Percentiles rank a stretch among this genome's conserved stretches.
phyloP scores from a whole-genome alignment of 257 asterid species.

The Penstemon eatonii region DNA sequence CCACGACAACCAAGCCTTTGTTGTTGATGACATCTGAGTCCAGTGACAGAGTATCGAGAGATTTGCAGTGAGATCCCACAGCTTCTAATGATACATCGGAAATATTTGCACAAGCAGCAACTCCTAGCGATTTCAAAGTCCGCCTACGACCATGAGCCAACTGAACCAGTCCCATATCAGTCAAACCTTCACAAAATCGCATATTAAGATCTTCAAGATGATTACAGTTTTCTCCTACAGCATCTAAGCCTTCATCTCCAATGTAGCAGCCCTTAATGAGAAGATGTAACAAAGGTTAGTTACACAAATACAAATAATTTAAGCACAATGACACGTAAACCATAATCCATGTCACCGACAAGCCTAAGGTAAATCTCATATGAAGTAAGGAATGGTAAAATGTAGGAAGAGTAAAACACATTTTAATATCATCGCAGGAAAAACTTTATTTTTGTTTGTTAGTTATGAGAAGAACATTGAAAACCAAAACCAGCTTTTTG shows the following conservation, averaged over 20 bases:
- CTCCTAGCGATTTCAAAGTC: constrained; percentile 71
- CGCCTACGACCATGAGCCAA: constrained; percentile 66
- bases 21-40: constrained; percentile 71
- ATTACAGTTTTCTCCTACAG: constrained; percentile 70
- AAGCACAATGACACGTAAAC: background rate
- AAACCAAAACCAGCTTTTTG: background rate
- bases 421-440: too few relatives aligned
- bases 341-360: constrained; percentile 5
- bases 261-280: constrained; percentile 76
- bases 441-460: background rate
- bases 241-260: constrained; percentile 84
- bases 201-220: constrained; percentile 80
- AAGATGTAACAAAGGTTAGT: constrained; percentile 10
- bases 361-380: background rate
- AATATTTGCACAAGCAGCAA: constrained; percentile 80
- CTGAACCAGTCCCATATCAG: constrained; percentile 65
- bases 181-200: constrained; percentile 83
- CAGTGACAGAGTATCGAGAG: constrained; percentile 70
- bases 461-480: constrained; percentile 1
- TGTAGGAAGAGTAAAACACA: background rate
- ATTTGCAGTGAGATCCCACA: constrained; percentile 72
- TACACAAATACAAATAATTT: background rate
- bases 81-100: constrained; percentile 74
- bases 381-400: background rate
- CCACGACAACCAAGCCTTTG: constrained; percentile 71